A percentile compares a stretch with the other conserved stretches of the same genome.
Evolutionary conservation across 2,329 filamentous ascomycete species (phyloP).

Genomic region (Calonectria fujianensis): DNA sequence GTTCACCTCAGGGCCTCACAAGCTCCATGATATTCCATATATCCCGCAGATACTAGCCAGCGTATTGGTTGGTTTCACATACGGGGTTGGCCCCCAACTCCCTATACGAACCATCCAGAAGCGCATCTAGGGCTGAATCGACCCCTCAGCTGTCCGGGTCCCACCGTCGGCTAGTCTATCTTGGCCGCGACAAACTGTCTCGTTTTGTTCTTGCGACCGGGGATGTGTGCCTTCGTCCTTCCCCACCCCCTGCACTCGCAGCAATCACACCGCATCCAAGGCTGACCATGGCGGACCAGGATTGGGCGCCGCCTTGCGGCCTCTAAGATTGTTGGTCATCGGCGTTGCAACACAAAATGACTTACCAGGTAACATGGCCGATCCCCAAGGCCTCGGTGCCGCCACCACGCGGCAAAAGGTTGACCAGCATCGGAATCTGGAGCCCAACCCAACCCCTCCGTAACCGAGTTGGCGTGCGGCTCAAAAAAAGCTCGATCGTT

Average conservation of each 20-base stretch:
- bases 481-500: not conserved
- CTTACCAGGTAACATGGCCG: not conserved
- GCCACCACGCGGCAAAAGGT: not conserved
- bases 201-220: not conserved
- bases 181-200: not conserved
- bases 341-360: not conserved
- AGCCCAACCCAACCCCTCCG: not conserved
- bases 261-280: not conserved
- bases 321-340: not conserved
- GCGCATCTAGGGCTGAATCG: not conserved
- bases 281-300: not conserved
- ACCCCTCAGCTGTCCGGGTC: not conserved
- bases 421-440: conserved; percentile 5
- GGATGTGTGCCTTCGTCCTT: not conserved
- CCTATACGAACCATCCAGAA: not conserved
- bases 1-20: not conserved
- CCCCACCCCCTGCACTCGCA: not conserved
- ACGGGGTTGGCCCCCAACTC: not conserved
- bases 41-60: not conserved
- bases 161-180: not conserved
- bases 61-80: not conserved
- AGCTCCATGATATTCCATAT: not conserved
- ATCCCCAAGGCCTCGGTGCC: not conserved
- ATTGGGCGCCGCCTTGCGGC: not conserved
- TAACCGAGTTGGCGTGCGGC: not conserved